Conservation (phyloP, 1,139 yeast genomes). For the Geotrichum fermentans region DNA sequence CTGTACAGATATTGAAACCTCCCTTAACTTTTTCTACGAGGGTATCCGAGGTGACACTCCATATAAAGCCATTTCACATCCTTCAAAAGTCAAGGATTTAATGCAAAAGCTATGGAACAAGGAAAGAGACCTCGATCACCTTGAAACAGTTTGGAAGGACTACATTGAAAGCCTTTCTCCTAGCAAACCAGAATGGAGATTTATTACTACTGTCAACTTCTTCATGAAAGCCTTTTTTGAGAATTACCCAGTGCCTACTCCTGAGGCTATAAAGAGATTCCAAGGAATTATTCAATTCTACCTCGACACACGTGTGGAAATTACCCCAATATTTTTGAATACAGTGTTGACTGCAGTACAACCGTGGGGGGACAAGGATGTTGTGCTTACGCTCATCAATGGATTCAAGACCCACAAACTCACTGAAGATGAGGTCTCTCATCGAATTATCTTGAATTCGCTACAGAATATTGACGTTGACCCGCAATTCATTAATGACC, state of each 20-base stretch:
- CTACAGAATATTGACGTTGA: slow-evolving; percentile 59
- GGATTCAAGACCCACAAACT: slow-evolving; percentile 58
- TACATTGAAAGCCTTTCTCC: slow-evolving; percentile 63
- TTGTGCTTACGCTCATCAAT: slow-evolving; percentile 58
- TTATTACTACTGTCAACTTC: slow-evolving; percentile 63
- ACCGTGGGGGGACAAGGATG: slow-evolving; percentile 62
- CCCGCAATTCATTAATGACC: slow-evolving; percentile 47
- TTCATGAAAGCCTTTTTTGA: slow-evolving; percentile 66
- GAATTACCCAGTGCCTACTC: slow-evolving; percentile 50
- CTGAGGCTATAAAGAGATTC: slow-evolving; percentile 54
- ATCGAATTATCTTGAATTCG: slow-evolving; percentile 72
- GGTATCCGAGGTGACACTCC: slow-evolving; percentile 67
- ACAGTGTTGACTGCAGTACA: slow-evolving; percentile 65
- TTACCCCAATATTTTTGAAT: slow-evolving; percentile 68
- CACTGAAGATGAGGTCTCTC: slow-evolving; percentile 62
- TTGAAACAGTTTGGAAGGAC: slow-evolving; percentile 53
- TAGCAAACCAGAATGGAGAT: slow-evolving; percentile 59
- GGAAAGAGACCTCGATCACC: slow-evolving; percentile 39
- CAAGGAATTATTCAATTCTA: slow-evolving; percentile 55
- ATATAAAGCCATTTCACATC: slow-evolving; percentile 65
- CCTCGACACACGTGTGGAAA: slow-evolving; percentile 53
- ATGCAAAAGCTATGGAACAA: slow-evolving; percentile 57
- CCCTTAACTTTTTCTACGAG: slow-evolving; percentile 67
- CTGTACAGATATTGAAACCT: slow-evolving; percentile 66
- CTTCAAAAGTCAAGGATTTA: slow-evolving; percentile 65